A percentile compares a stretch with the other conserved stretches of the same genome.
These are phyloP conservation scores for Gardenia jasminoides DNA, from an alignment of 257 asterid species.

Conservation along the genomic window DNA sequence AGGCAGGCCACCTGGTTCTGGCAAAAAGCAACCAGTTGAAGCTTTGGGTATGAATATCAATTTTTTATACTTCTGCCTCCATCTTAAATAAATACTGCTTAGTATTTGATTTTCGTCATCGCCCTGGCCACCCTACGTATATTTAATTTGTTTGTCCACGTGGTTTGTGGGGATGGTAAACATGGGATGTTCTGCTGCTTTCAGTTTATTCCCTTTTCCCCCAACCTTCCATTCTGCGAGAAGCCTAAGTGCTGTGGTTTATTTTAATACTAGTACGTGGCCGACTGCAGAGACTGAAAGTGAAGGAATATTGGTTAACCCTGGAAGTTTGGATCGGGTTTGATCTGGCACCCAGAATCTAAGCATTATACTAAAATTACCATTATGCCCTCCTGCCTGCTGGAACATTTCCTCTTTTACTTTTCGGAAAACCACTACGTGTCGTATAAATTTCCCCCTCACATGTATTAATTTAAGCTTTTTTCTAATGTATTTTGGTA, in stretches of 20 bases:
- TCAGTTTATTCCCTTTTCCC: too few relatives aligned
- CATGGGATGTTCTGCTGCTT: neutral
- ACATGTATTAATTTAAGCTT: neutral
- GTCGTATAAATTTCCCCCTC: neutral
- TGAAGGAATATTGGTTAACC: neutral
- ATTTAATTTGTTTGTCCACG: neutral
- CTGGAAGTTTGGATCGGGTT: conserved; percentile 24
- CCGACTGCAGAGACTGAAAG: neutral
- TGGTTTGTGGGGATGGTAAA: neutral
- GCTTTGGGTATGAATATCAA: conserved; percentile 34
- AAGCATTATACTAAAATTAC: conserved; percentile 22
- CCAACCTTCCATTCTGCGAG: neutral
- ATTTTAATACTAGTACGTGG: neutral
- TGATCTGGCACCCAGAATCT: conserved; percentile 26
- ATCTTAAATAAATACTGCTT: neutral
- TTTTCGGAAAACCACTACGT: neutral
- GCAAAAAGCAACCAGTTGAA: conserved; percentile 39
- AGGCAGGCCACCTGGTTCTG: conserved; percentile 59
- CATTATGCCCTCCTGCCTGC: conserved; percentile 30
- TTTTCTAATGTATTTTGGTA: neutral
- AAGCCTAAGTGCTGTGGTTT: neutral
- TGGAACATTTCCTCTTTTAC: neutral
- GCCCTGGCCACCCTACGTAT: neutral
- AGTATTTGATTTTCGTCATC: neutral
- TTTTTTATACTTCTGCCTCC: too few relatives aligned